Evolutionary conservation across 768 basidiomycete genomes (phyloP).

Genomic region (Trametes sanguinea): DNA sequence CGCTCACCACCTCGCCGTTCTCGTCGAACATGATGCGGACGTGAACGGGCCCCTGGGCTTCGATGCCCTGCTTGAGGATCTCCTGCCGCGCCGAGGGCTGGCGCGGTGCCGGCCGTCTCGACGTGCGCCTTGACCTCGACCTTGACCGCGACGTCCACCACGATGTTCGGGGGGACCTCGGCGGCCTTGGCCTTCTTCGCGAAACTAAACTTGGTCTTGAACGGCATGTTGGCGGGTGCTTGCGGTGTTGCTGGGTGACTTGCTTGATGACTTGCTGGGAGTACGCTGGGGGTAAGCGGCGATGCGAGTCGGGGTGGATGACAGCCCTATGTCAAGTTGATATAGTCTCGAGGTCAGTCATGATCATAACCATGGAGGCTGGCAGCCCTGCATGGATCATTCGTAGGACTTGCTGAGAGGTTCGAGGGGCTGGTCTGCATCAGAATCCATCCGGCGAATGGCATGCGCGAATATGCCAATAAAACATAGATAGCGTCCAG

Average conservation of each 20-base stretch:
- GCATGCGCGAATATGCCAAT: no score
- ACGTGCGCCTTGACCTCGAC: not conserved
- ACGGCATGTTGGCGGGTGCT: not conserved
- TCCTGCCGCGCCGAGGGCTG: not conserved
- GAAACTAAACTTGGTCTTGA: constrained; percentile 4
- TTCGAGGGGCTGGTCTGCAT: no score
- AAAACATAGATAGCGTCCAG: no score
- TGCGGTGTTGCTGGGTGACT: not conserved
- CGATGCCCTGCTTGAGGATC: not conserved
- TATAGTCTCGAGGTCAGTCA: not conserved
- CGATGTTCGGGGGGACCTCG: not conserved
- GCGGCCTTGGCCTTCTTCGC: constrained; percentile 4
- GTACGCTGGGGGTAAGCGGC: not conserved
- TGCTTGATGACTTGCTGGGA: not conserved
- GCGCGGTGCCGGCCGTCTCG: not conserved
- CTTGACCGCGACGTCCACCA: not conserved
- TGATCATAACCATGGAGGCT: not conserved
- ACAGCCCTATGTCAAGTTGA: not conserved
- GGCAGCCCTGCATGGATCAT: not conserved
- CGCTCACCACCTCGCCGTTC: constrained; percentile 12
- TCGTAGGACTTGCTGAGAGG: no score
- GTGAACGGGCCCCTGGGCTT: constrained; percentile 5
- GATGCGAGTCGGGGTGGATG: not conserved
- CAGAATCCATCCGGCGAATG: no score
- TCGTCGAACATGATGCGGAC: constrained; percentile 10